Evolutionary conservation across 805 yeast species (phyloP), one percentile per base, ranked within the genome.

Genomic region (Ogataea glucozyma): DNA sequence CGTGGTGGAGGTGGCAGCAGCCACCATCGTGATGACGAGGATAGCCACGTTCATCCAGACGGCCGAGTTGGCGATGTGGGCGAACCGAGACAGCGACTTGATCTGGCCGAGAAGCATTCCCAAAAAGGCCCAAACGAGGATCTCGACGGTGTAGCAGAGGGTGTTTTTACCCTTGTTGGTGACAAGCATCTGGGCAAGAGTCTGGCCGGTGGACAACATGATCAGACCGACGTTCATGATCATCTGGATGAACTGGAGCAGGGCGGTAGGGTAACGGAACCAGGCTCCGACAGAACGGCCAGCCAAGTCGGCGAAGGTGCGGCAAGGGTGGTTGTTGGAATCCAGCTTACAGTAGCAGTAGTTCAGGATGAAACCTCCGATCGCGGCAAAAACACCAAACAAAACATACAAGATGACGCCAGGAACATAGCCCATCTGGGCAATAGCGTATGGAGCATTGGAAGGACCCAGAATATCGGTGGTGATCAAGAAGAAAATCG

Each of bases 381-480:
- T 58, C 14, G 70, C 72, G 19, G 77, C 76, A 43, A 57, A 51
- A 17, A 62, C 43, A 40, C 76, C 76, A 38, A 73, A 67, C 4
- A 68, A 51, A 30, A 70, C 54, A 53, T 62, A 73, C 8, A 72
- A 55, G 21, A 71, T 62, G 40, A 66, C 55, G 26, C 78, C 77
- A 14, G 75, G 75, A 18, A 67, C 76, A 43, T 61, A 70, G 3
- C 77, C 77, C 43, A 72, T 56, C 44, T 68, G 67, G 9, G 71
- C 53, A 40, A 72, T 59, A 10, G 76, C 71, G 47, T 69, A 71
- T 4, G 76, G 77, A 16, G 77, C 75, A 37, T 66, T 60, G 10
- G 69, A 59, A 14, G 77, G 78, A 19, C 77, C 78, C 30, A 71
- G 60, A 38, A 72, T 71, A 59, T 72, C 77, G 6, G 76, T 71